Evolutionary conservation across 1,139 yeast genomes (phyloP), one percentile per base, ranked within the genome.

Genomic region (Starmera stellimalicola): DNA sequence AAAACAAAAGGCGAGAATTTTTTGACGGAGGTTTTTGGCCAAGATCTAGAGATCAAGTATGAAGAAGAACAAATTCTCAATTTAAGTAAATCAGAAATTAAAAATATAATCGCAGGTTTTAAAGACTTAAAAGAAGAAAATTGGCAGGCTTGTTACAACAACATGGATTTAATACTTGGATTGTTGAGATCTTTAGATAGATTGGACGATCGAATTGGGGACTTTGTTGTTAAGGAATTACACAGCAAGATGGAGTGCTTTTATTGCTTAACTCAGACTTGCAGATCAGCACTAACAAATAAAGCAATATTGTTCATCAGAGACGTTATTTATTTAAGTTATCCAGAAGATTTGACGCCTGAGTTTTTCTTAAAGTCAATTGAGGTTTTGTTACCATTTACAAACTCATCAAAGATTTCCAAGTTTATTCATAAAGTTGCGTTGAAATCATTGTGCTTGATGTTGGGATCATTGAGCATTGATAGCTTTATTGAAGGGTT

Each of bases 361-460:
- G 47, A 41, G 11, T 35, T 34, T 15, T 42, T 35, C 19, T 26
- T 36, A 7, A 37, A 27, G 2, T 31, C 47, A n/a, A 6, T 45
- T 4, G 48, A 47, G 26, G 18, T 39, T 2, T 36, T 49, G 16
- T 33, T 49, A 1, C 46, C 50, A 5, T 36, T 47, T 26, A 47
- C 50, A 2, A 38, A 41, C 18, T 29, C 44, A 5, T 39, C 48
- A 5, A 41, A 42, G 12, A 27, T 41, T 4, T 30, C 41, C 3
- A 35, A 31, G 23, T 33, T 41, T 22, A 39, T 45, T 2, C 27
- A 33, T 16, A 39, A 35, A 7, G 26, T 44, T 23, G 29, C 47
- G 1, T 26, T 28, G 5, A 48, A 48, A 30, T 45, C 52, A 3
- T 35, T 48, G 8, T 47, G 52, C 18, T 31, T 47, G 16, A 50